Conservation (phyloP, 495 filamentous ascomycete species). For the Aspergillus ostianus region DNA sequence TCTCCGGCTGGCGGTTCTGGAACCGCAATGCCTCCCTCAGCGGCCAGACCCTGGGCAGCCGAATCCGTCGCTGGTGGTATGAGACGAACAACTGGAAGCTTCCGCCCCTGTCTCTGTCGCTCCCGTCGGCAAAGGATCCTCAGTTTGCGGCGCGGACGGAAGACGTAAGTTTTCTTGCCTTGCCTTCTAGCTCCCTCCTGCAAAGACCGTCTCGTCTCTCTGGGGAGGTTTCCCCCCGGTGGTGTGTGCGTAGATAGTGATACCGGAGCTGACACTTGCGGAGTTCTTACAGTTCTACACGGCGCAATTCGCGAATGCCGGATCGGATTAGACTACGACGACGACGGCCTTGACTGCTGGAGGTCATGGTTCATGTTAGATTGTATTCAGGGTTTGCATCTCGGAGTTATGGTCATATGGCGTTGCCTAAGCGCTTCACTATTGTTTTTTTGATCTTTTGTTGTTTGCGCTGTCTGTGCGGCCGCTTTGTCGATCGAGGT, state of each 20-base stretch:
- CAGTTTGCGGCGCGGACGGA: constrained; percentile 41
- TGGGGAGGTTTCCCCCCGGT: background rate
- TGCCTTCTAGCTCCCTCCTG: constrained; percentile 14
- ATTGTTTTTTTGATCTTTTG: background rate
- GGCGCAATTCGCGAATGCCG: constrained; percentile 42
- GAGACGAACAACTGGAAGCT: constrained; percentile 82
- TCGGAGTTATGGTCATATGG: background rate
- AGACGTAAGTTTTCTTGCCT: constrained; percentile 42
- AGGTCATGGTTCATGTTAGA: constrained; percentile 4
- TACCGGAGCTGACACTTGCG: constrained; percentile 29
- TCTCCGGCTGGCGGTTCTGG: constrained; percentile 81
- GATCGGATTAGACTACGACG: constrained; percentile 23
- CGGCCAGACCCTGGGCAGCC: constrained; percentile 68
- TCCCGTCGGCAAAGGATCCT: constrained; percentile 23
- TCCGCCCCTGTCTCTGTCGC: constrained; percentile 27
- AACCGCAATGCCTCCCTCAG: constrained; percentile 69
- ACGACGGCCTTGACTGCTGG: constrained; percentile 8
- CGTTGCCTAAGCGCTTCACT: background rate
- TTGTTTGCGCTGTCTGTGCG: background rate
- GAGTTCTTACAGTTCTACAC: constrained; percentile 48
- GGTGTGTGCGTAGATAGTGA: background rate
- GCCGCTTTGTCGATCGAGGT: background rate
- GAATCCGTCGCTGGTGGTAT: constrained; percentile 85
- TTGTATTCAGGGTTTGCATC: constrained; percentile 1
- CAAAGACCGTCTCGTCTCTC: background rate